A percentile compares a stretch with the other conserved stretches of the same genome.
Conservation (phyloP, 2,329 filamentous ascomycete species). For the Colletotrichum coccodes region DNA sequence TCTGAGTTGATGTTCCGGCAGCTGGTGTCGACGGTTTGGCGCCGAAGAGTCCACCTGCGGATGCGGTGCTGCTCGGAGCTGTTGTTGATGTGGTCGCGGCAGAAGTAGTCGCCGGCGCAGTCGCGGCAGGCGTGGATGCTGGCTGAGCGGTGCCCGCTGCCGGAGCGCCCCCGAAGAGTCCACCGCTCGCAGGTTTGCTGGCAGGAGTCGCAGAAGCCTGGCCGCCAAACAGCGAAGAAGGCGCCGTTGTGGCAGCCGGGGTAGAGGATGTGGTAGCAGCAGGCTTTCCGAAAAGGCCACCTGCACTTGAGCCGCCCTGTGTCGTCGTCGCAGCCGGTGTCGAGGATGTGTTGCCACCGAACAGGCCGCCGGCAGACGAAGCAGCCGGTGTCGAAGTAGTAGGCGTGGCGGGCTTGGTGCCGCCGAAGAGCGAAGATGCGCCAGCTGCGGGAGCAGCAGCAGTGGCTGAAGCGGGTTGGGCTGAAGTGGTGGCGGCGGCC, state of each 20-base stretch:
- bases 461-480: constrained; percentile 42
- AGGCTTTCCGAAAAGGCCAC: constrained; percentile 41
- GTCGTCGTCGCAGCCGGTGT: constrained; percentile 43
- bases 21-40: constrained; percentile 44
- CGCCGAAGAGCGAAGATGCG: constrained; percentile 50
- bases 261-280: constrained; percentile 40
- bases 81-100: constrained; percentile 39
- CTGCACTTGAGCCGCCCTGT: constrained; percentile 37
- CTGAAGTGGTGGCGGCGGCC: constrained; percentile 25
- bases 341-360: constrained; percentile 53
- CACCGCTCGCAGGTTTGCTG: constrained; percentile 42
- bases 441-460: constrained; percentile 33
- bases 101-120: constrained; percentile 43
- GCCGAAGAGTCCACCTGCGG: constrained; percentile 45
- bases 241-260: constrained; percentile 40
- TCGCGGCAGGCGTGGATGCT: constrained; percentile 42
- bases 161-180: constrained; percentile 44
- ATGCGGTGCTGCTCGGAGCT: constrained; percentile 41
- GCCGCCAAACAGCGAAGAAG: constrained; percentile 46
- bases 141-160: constrained; percentile 43
- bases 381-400: constrained; percentile 37
- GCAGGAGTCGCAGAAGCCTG: constrained; percentile 45
- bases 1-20: constrained; percentile 37
- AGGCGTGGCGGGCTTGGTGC: constrained; percentile 50
- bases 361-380: constrained; percentile 42